Base-by-base conservation (phyloP, 805 yeast species). In the Metschnikowia shivogae region DNA sequence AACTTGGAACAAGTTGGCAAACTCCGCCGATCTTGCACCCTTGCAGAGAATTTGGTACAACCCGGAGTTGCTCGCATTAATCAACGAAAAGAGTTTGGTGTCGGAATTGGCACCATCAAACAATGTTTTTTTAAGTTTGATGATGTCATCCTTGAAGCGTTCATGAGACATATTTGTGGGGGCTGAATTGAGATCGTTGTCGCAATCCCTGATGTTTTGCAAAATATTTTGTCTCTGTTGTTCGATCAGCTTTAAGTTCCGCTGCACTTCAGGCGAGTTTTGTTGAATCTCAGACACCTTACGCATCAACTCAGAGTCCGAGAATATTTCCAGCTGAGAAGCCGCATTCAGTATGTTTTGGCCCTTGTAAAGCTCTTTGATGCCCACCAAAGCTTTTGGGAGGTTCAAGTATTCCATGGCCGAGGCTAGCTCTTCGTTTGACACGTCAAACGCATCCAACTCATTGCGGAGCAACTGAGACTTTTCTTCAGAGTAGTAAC, bases 401-500 rank as follows among this genome's bases (percentile, higher is more conserved):
- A 92, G 69, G 45, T 84, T 83, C 52, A 89, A 75, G 54, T 78
- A 89, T 56, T 89, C 98, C 46, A 89, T 72, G 8, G 87, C 87
- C 1, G 96, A 86, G 2, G 74, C 64, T 39, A 85, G 73, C 58
- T 90, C 93, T 61, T 87, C 86, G 56, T 88, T 80, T 0, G 95
- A 84, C 8, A 89, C 76, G 45, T 86, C 90, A 19, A 81, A 76
- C 48, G 75, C 75, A 48, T 90, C 97, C 36, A 82, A 73, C 57
- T 88, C 89, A 35, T 70, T 74, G 56, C 98, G 76, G 37, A 89
- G 64, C 31, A 87, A 65, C 50, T 77, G 81, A 0, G 96, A 92
- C 62, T 88, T 86, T 60, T 87, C 89, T 60, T 92, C 99, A 0
- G 96, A 85, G 61, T 93, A 93, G 50, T 82, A 72, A 50, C 96